These are phyloP conservation scores for Escovopsis weberi DNA, from an alignment of 2,329 filamentous ascomycete species.

Conservation along the genomic window DNA sequence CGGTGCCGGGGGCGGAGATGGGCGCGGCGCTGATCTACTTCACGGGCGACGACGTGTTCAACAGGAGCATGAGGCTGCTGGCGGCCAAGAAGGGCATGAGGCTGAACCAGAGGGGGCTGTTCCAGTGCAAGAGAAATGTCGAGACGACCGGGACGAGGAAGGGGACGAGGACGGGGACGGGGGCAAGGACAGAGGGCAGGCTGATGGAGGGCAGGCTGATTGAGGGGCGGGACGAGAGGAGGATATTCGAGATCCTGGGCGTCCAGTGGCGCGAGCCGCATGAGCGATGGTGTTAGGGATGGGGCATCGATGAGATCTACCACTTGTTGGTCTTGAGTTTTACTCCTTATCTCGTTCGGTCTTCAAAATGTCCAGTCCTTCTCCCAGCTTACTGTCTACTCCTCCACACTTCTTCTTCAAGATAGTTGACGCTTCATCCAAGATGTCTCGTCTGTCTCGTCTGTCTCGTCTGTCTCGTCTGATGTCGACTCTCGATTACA, in stretches of 20 bases:
- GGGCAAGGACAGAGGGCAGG: conserved; percentile 41
- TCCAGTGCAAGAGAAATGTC: conserved; percentile 53
- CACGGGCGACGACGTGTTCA: conserved; percentile 91
- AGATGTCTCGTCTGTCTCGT: too few relatives aligned
- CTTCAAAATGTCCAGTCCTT: too few relatives aligned
- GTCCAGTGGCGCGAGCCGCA: conserved; percentile 74
- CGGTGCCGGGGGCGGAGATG: conserved; percentile 65
- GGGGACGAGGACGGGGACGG: conserved; percentile 35
- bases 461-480: too few relatives aligned
- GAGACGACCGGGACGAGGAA: conserved; percentile 33
- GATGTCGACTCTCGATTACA: too few relatives aligned
- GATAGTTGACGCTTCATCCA: too few relatives aligned
- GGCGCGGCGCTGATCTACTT: conserved; percentile 90
- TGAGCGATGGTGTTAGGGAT: conserved; percentile 54
- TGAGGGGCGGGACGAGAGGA: conserved; percentile 61
- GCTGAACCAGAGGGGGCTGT: conserved; percentile 73
- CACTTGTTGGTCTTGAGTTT: too few relatives aligned
- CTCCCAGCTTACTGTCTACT: too few relatives aligned
- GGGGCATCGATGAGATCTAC: too few relatives aligned
- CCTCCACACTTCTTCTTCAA: too few relatives aligned
- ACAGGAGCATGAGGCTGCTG: conserved; percentile 67
- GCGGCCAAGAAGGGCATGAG: conserved; percentile 71
- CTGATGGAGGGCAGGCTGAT: conserved; percentile 54
- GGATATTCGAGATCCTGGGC: conserved; percentile 66
- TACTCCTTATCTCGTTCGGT: too few relatives aligned